Evolutionary conservation across 176 grass and related monocot species (phyloP).

Genomic region (Pharus latifolius): DNA sequence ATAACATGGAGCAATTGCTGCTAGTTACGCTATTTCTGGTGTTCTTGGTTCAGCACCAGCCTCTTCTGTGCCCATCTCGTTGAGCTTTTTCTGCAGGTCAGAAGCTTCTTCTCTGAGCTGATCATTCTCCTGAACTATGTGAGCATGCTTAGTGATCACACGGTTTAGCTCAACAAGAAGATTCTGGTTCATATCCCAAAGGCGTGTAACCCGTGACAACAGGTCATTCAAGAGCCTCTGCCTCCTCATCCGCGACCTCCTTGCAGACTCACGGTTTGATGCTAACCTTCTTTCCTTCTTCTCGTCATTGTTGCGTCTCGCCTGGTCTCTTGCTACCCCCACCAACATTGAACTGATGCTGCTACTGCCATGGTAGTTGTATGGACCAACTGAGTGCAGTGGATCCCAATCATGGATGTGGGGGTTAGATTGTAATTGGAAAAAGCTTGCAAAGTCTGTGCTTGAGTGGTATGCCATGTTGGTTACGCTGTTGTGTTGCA

Average conservation of each 20-base stretch:
- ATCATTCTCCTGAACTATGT: conserved; percentile 36
- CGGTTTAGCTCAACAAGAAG: conserved; percentile 74
- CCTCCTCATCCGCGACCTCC: conserved; percentile 72
- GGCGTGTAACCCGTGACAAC: conserved; percentile 40
- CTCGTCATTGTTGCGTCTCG: conserved; percentile 18
- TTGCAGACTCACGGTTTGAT: conserved; percentile 82
- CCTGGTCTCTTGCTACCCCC: background rate
- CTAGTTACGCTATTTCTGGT: conserved; percentile 6
- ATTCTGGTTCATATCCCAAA: conserved; percentile 34
- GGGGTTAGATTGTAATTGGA: conserved; percentile 10
- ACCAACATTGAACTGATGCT: background rate
- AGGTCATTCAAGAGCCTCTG: conserved; percentile 67
- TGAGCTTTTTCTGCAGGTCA: conserved; percentile 43
- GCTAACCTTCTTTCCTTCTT: conserved; percentile 63
- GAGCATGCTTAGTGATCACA: conserved; percentile 18
- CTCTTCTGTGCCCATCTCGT: conserved; percentile 15
- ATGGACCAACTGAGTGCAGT: conserved; percentile 2
- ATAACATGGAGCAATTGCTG: background rate
- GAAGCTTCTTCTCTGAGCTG: conserved; percentile 43
- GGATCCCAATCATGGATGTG: background rate
- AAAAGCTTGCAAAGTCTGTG: conserved; percentile 1
- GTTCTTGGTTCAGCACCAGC: background rate
- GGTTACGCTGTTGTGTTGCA: conserved; percentile 10
- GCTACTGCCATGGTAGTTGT: conserved; percentile 3
- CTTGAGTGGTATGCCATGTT: conserved; percentile 15